Evolutionary conservation across 2,329 filamentous ascomycete genomes (phyloP).

Genomic region (Triangularia verruculosa): DNA sequence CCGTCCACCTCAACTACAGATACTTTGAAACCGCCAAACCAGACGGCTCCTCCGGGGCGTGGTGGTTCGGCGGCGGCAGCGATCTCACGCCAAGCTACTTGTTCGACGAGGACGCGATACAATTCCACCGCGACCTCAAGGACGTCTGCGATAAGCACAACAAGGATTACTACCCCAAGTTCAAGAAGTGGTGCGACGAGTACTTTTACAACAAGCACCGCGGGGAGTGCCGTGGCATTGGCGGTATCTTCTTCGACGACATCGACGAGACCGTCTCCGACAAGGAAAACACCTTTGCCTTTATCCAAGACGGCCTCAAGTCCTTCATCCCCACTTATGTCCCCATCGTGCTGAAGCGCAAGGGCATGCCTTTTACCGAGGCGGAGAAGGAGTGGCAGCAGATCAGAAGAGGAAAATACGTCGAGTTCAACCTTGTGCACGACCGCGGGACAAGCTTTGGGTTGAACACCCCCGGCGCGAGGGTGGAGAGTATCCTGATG

Average conservation of each 20-base stretch:
- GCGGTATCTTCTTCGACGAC: slow-evolving; percentile 98
- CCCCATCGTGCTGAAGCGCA: slow-evolving; percentile 82
- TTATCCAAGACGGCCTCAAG: slow-evolving; percentile 78
- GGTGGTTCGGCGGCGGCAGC: slow-evolving; percentile 97
- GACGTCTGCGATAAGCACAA: slow-evolving; percentile 91
- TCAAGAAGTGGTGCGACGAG: slow-evolving; percentile 98
- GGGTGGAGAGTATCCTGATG: slow-evolving; percentile 97
- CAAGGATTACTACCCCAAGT: slow-evolving; percentile 84
- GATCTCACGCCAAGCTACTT: slow-evolving; percentile 92
- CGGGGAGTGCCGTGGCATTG: slow-evolving; percentile 79
- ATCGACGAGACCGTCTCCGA: slow-evolving; percentile 84
- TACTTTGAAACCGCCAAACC: slow-evolving; percentile 95
- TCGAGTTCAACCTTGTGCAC: slow-evolving; percentile 97
- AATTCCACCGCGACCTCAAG: slow-evolving; percentile 94
- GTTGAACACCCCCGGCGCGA: slow-evolving; percentile 83
- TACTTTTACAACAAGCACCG: slow-evolving; percentile 96
- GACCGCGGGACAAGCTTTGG: slow-evolving; percentile 94
- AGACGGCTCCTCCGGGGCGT: slow-evolving; percentile 76
- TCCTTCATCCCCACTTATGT: slow-evolving; percentile 89
- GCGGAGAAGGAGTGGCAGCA: slow-evolving; percentile 96
- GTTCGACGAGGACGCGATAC: slow-evolving; percentile 94
- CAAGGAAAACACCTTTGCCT: slow-evolving; percentile 85
- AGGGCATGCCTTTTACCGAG: slow-evolving; percentile 85
- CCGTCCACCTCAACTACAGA: slow-evolving; percentile 95
- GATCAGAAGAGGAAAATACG: slow-evolving; percentile 87